These are phyloP conservation scores for Paracoccidioides brasiliensis DNA, from an alignment of 2,329 filamentous ascomycete species.

Conservation along the genomic window DNA sequence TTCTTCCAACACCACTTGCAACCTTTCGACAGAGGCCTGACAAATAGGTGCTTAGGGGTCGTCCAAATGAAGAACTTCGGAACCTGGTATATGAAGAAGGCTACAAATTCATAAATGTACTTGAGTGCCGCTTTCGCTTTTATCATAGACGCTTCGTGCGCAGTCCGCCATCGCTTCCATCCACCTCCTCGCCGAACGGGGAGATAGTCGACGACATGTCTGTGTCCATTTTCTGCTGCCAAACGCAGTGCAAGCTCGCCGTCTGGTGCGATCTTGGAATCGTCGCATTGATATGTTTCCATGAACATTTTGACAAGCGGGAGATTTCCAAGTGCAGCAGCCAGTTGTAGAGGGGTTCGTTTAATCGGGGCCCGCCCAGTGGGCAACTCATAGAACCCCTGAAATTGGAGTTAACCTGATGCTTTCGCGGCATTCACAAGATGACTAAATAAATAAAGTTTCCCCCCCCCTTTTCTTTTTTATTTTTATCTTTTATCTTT, in stretches of 20 bases:
- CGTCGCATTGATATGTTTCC: conserved; percentile 1
- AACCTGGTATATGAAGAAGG: neutral
- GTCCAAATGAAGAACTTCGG: conserved; percentile 3
- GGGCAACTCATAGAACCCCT: neutral
- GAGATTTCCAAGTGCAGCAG: conserved; percentile 1
- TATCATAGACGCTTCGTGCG: neutral
- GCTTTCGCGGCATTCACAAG: too few species aligned
- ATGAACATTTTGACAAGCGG: conserved; percentile 3
- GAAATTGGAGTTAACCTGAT: neutral
- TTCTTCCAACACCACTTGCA: conserved; percentile 1
- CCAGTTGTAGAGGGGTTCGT: conserved; percentile 1
- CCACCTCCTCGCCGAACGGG: conserved; percentile 1
- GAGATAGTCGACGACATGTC: conserved; percentile 3
- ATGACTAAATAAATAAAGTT: too few species aligned
- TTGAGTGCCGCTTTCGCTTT: neutral
- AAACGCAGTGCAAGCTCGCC: conserved; percentile 3
- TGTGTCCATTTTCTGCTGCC: neutral
- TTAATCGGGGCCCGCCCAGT: neutral
- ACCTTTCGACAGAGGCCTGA: neutral
- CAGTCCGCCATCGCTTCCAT: neutral
- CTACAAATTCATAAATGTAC: neutral
- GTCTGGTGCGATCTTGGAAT: conserved; percentile 2
- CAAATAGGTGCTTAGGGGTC: neutral
- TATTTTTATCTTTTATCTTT: too few species aligned
- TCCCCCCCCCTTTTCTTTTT: too few species aligned